Base-by-base conservation (phyloP, 2,329 filamentous ascomycete species). In the Phialemonium atrogriseum region DNA sequence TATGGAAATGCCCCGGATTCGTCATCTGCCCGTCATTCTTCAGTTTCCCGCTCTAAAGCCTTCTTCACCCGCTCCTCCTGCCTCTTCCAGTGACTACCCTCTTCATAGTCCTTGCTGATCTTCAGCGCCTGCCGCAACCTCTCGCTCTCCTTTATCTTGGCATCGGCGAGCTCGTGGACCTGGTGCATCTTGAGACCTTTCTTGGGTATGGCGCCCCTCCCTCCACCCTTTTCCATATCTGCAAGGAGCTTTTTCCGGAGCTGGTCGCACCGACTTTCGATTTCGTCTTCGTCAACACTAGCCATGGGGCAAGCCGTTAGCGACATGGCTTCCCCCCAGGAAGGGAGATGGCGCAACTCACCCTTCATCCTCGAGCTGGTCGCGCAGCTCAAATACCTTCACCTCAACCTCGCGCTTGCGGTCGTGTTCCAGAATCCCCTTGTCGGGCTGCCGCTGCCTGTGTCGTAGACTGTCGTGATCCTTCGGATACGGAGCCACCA, bases 121-220 rank as follows among this genome's bases (percentile, higher is more conserved):
- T 87, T 88, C 44, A 98, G 66, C 7, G 91, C 91, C 57, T 70
- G 84, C 42, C 89, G 68, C 54, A 98, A 64, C 47, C 84, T 73
- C 61, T 96, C 88, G 57, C 82, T 94, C 69, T 98, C 91, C 55
- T 85, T 82, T 45, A 94, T 89, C 71, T 98, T 98, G 38, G 89
- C 91, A 49, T 91, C 84, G 12, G 91, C 91, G 55, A 94, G 70
- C 61, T 96, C 91, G 63, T 98, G 91, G 13, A 96, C 87, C 60
- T 96, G 86, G 59, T 96, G 87, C 43, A 79, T 70, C 62, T 96
- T 98, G 42, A 96, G 70, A 8, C 74, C 70, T 45, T 66, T 72
- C 33, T 54, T 60, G 34, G 59, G 54, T n/a, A 51, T 57, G 10
- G 28, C 15, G 53, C 59, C 34, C 47, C 53, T 15, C 40, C 45